Evolutionary conservation across 73 alveolate genomes (phyloP), one percentile per base, ranked within the genome.

Genomic region (Blepharisma japonicum): DNA sequence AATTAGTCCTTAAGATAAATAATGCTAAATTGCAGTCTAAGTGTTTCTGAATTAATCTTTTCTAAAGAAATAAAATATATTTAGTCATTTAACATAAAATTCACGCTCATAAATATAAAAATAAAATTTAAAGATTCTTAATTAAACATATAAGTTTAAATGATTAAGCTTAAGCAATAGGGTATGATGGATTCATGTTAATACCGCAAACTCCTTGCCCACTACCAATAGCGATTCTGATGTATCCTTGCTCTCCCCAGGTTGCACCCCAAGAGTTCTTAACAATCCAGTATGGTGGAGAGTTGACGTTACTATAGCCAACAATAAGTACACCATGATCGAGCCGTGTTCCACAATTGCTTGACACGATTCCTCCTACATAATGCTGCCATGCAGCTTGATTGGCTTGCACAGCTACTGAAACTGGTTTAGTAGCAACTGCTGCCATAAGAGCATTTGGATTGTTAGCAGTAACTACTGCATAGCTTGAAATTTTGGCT

Each of bases 261-360:
- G 56, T 7, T 6, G 84, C 8, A 46, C 92, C 89, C 89, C 89
- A 85, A 53, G 92, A 85, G 79, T 85, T 85, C 74, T 81, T 85
- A 50, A 85, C 87, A 25, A 25, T 82, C 80, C 81, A 85, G 56
- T 66, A 45, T 32, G 42, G 42, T 32, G 42, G 42, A 32, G 42
- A 32, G 42, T 18, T 54, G 4, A 4, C 4, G 25, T 9, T n/a
- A n/a, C 82, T 18, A 45, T 90, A 91, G 47, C 97, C 97, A 66
- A 91, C 95, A 71, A 86, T 86, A 39, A 84, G 56, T 18, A 92
- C 94, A 56, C 90, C 95, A 79, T 92, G 98, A 54, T 90, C 92
- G 27, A 89, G 86, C 55, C 78, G 49, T 38, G 83, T 50, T 74
- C 85, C 90, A 38, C 78, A 32, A 8, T 50, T 9, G 68, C 55